phyloP scores from a whole-genome alignment of 352 stramenopile genomes.

The Globisporangium rhizosaccharum region DNA sequence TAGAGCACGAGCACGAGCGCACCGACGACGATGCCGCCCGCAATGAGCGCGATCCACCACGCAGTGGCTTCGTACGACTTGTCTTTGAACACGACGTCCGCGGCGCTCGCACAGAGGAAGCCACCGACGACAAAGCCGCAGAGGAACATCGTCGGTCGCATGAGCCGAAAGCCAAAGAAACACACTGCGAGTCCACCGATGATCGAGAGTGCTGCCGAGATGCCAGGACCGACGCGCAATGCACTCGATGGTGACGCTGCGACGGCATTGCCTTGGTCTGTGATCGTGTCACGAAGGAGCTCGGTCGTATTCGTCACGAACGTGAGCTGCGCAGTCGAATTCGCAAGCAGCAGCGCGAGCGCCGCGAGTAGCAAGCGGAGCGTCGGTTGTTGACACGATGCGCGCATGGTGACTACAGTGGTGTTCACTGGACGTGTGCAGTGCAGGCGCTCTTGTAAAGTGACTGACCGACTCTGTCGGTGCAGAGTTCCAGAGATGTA shows the following conservation, averaged over 20 bases:
- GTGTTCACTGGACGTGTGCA: too few species aligned
- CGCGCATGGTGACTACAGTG: too few species aligned
- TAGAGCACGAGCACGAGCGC: conserved; percentile 51
- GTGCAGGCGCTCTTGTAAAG: too few species aligned
- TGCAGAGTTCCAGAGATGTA: too few species aligned
- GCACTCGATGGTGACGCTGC: not conserved
- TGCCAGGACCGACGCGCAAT: conserved; percentile 3
- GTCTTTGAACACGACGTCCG: conserved; percentile 33
- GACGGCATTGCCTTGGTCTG: conserved; percentile 6
- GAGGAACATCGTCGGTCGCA: conserved; percentile 58
- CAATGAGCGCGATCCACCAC: conserved; percentile 45
- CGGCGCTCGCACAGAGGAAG: conserved; percentile 36
- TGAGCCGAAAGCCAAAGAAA: conserved; percentile 40
- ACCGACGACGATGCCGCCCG: conserved; percentile 39
- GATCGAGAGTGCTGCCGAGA: conserved; percentile 31
- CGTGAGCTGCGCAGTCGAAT: not conserved
- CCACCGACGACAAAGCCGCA: conserved; percentile 55
- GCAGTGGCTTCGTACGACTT: conserved; percentile 39
- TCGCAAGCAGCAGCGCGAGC: not conserved
- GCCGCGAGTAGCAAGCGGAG: not conserved
- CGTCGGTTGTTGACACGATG: not conserved
- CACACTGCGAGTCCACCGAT: conserved; percentile 25
- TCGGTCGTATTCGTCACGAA: not conserved
- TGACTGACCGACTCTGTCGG: too few species aligned
- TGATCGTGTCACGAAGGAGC: conserved; percentile 7